These are phyloP conservation scores for Erythrobasidium yunnanense DNA, from an alignment of 768 basidiomycete species.

Conservation along the genomic window DNA sequence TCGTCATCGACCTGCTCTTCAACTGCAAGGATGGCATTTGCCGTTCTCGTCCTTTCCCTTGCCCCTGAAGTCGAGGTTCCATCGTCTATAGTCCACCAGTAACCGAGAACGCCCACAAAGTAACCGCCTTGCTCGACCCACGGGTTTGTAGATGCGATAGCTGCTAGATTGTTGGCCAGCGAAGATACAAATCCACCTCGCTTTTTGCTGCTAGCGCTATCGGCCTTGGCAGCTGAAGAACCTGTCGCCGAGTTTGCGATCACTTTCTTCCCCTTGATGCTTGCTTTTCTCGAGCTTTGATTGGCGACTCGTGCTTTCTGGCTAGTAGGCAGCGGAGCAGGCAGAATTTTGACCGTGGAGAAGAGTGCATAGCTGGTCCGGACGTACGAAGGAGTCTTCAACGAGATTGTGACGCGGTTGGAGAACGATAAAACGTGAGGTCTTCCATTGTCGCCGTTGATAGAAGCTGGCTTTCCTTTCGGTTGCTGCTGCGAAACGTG, in stretches of 20 bases:
- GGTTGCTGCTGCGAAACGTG: too few relatives aligned
- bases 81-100: slow-evolving; percentile 29
- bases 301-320: too few relatives aligned
- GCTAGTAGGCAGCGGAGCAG: slow-evolving; percentile 38
- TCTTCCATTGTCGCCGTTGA: slow-evolving; percentile 31
- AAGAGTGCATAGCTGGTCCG: slow-evolving; percentile 79
- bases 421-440: slow-evolving; percentile 55
- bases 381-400: slow-evolving; percentile 80
- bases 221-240: neutral
- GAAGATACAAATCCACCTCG: neutral
- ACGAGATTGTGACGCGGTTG: slow-evolving; percentile 79
- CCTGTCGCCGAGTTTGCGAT: neutral
- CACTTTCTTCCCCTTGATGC: neutral
- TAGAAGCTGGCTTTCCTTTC: too few relatives aligned
- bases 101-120: slow-evolving; percentile 26
- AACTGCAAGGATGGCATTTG: slow-evolving; percentile 12
- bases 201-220: neutral
- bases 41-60: slow-evolving; percentile 14
- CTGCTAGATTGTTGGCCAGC: neutral
- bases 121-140: slow-evolving; percentile 23
- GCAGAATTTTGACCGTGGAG: slow-evolving; percentile 68
- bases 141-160: neutral
- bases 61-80: neutral
- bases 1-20: slow-evolving; percentile 20
- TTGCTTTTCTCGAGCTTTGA: too few relatives aligned